phyloP scores from a whole-genome alignment of 805 yeast species.

The Yarrowia keelungensis region DNA sequence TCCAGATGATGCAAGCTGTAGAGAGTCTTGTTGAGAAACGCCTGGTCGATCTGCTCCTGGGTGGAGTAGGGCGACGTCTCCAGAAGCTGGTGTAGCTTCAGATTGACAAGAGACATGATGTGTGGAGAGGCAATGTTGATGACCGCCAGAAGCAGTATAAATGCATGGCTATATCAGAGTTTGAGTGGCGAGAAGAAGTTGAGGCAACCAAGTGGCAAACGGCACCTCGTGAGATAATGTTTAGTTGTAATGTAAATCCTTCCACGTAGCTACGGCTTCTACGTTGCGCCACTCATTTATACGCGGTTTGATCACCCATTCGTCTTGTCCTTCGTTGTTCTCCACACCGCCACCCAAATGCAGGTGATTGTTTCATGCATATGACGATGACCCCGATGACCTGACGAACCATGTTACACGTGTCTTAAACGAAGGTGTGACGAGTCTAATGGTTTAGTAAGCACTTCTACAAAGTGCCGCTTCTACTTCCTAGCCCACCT shows the following conservation, averaged over 20 bases:
- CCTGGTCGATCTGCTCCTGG: conserved; percentile 35
- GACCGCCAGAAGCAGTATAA: background rate
- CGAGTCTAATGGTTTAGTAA: too few relatives aligned
- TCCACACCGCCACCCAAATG: background rate
- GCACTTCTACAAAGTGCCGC: too few relatives aligned
- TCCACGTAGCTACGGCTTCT: too few relatives aligned
- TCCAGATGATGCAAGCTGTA: conserved; percentile 7
- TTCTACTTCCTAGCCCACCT: too few relatives aligned
- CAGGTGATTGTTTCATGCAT: conserved; percentile 15
- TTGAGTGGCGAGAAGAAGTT: background rate
- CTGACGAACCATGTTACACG: too few relatives aligned
- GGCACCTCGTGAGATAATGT: too few relatives aligned
- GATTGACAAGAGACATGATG: conserved; percentile 14
- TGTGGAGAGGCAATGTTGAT: background rate
- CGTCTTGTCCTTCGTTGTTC: too few relatives aligned
- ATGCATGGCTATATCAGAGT: conserved; percentile 24
- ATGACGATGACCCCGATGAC: background rate
- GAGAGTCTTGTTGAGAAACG: conserved; percentile 16
- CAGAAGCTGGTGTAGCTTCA: conserved; percentile 27
- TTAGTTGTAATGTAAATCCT: too few relatives aligned
- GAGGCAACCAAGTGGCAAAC: too few relatives aligned
- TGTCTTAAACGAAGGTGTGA: too few relatives aligned
- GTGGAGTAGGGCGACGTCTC: conserved; percentile 31
- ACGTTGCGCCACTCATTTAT: too few relatives aligned
- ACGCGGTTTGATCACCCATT: too few relatives aligned